Evolutionary conservation across 179 eudicot genomes (phyloP).

Genomic region (Beta corolliflora): DNA sequence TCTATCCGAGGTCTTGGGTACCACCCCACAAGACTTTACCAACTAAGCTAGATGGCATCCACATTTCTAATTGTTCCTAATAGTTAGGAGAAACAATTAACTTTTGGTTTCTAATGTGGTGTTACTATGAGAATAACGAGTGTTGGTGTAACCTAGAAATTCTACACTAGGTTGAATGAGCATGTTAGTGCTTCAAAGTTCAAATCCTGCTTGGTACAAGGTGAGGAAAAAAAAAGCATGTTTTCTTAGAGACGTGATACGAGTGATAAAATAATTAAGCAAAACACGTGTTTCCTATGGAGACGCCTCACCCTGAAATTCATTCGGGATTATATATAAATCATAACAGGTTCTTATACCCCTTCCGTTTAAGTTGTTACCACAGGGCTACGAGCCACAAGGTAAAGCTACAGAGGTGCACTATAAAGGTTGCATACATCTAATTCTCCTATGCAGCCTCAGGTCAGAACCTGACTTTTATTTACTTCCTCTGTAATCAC

Average conservation of each 20-base stretch:
- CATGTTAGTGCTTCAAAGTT: neutral
- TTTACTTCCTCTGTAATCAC: neutral
- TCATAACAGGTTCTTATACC: neutral
- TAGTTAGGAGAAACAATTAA: too few species aligned
- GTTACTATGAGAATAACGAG: neutral
- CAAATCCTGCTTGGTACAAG: neutral
- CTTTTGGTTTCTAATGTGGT: neutral
- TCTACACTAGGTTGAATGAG: neutral
- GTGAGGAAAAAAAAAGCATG: neutral
- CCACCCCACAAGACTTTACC: too few species aligned
- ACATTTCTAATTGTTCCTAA: too few species aligned
- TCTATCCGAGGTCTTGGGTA: too few species aligned
- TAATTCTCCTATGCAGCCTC: neutral
- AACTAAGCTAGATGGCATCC: too few species aligned
- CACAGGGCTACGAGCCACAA: neutral
- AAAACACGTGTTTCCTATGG: neutral
- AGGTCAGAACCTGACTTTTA: neutral
- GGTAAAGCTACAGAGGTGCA: neutral
- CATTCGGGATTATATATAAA: neutral
- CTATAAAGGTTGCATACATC: neutral
- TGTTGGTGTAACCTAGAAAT: neutral
- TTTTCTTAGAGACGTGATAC: neutral
- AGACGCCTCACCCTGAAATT: neutral
- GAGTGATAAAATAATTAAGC: neutral
- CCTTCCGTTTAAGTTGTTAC: neutral